A percentile compares a stretch with the other conserved stretches of the same genome.
phyloP scores from a whole-genome alignment of 2,329 filamentous ascomycete species.

The Neofusicoccum laricinum region DNA sequence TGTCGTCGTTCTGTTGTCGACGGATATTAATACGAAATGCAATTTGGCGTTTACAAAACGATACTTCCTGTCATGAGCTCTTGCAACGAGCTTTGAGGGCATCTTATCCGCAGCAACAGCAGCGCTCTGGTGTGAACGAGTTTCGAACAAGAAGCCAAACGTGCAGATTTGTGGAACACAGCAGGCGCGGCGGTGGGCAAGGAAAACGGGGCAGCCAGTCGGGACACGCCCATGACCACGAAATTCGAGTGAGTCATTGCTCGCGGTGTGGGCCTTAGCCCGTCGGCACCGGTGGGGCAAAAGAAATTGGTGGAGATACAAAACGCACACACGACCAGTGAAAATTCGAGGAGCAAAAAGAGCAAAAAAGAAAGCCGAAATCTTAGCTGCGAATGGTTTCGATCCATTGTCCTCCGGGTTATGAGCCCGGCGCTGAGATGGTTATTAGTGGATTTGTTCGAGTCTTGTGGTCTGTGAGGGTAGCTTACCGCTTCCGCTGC shows the following conservation, averaged over 20 bases:
- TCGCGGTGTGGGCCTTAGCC: background rate
- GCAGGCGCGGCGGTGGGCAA: background rate
- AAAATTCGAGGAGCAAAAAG: background rate
- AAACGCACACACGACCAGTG: background rate
- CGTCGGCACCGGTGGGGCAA: background rate
- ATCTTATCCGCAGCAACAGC: too few relatives aligned
- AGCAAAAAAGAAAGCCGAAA: background rate
- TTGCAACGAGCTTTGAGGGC: background rate
- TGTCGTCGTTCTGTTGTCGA: too few relatives aligned
- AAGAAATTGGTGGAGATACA: background rate
- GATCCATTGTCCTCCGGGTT: conserved; percentile 32
- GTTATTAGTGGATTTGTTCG: background rate
- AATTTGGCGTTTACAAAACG: too few relatives aligned
- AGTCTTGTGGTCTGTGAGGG: background rate
- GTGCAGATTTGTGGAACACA: background rate
- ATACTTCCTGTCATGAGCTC: too few relatives aligned
- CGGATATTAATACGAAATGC: too few relatives aligned
- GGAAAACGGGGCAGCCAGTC: background rate
- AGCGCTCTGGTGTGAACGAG: background rate
- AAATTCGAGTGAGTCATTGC: background rate
- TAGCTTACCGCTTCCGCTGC: conserved; percentile 14
- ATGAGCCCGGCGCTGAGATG: conserved; percentile 26
- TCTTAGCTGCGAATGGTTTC: conserved; percentile 23
- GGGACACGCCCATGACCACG: background rate
- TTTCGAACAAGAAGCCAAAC: background rate